phyloP scores from a whole-genome alignment of 1,284 basidiomycete species.

The Stereum hirsutum region DNA sequence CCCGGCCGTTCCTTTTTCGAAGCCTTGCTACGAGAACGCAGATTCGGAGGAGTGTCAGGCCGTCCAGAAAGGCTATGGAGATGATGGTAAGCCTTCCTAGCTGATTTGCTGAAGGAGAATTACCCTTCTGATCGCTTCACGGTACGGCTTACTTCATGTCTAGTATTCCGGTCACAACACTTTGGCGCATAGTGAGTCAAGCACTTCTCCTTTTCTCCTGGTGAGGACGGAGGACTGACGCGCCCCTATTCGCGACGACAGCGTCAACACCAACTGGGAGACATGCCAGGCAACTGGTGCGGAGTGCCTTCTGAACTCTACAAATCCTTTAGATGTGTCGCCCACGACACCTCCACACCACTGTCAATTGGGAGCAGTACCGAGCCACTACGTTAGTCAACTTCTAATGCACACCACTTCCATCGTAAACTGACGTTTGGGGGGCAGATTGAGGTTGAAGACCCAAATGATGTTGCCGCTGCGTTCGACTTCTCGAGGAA shows the following conservation, averaged over 20 bases:
- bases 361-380: conserved; percentile 30
- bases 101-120: not conserved
- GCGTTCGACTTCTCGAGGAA: conserved; percentile 31
- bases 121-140: too few species aligned
- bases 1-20: not conserved
- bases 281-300: conserved; percentile 26
- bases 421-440: not conserved
- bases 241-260: too few species aligned
- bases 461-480: conserved; percentile 27
- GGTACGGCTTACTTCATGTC: too few species aligned
- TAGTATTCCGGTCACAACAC: not conserved
- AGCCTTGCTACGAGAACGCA: not conserved
- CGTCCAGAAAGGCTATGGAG: not conserved
- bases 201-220: too few species aligned
- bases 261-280: conserved; percentile 21
- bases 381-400: conserved; percentile 25
- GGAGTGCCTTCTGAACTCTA: conserved; percentile 25
- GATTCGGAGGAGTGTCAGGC: not conserved
- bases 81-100: not conserved
- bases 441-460: conserved; percentile 32
- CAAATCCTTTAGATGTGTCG: conserved; percentile 14
- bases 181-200: conserved; percentile 1
- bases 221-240: too few species aligned
- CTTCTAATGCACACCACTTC: not conserved
- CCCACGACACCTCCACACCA: conserved; percentile 18